phyloP scores from a whole-genome alignment of 2,329 filamentous ascomycete species.

The Aspergillus texensis region DNA sequence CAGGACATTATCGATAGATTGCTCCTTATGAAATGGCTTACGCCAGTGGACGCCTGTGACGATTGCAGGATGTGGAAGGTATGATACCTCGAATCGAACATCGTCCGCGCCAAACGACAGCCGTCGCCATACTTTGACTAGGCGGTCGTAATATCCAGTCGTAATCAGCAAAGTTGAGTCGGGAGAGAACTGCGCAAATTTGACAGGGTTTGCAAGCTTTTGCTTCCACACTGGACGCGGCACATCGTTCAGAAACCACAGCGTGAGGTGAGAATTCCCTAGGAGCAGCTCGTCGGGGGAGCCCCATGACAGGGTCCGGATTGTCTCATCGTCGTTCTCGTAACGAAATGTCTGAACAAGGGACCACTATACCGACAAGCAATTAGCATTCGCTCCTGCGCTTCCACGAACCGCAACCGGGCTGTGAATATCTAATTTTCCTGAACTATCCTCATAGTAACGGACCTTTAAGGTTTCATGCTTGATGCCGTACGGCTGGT shows the following conservation, averaged over 20 bases:
- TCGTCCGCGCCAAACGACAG: conserved; percentile 81
- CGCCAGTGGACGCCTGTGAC: conserved; percentile 90
- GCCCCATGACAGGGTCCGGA: conserved; percentile 80
- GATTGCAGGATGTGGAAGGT: conserved; percentile 78
- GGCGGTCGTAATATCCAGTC: conserved; percentile 72
- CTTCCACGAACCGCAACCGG: not conserved
- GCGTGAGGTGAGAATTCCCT: conserved; percentile 68
- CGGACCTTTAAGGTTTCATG: conserved; percentile 74
- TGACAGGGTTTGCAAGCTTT: conserved; percentile 70
- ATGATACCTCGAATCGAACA: conserved; percentile 85
- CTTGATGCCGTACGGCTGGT: conserved; percentile 71
- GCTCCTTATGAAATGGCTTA: conserved; percentile 72
- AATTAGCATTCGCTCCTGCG: not conserved
- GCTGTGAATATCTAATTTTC: not conserved
- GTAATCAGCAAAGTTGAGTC: conserved; percentile 87
- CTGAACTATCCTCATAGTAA: conserved; percentile 8
- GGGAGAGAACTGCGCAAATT: conserved; percentile 77
- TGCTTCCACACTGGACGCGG: conserved; percentile 70
- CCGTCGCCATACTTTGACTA: conserved; percentile 92
- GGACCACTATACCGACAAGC: conserved; percentile 53
- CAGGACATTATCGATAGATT: conserved; percentile 80
- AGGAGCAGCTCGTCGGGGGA: conserved; percentile 80
- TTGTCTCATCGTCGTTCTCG: conserved; percentile 46
- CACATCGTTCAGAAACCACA: conserved; percentile 63
- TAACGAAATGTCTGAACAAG: conserved; percentile 56